phyloP scores from a whole-genome alignment of 371 early-diverging fungal genomes.

The Smittium culicis region DNA sequence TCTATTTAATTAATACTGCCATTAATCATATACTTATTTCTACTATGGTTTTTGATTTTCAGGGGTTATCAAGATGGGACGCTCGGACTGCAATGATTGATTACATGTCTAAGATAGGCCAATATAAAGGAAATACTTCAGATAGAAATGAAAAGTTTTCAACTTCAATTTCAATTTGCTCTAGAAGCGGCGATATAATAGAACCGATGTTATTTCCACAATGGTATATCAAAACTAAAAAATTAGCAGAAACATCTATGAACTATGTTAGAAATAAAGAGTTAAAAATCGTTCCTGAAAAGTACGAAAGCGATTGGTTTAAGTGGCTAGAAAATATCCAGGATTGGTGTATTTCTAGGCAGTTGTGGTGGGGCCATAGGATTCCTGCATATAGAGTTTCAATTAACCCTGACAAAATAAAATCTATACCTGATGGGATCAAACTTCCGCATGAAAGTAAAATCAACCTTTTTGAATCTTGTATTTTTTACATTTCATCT shows the following conservation, averaged over 20 bases:
- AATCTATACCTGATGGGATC: too few species aligned
- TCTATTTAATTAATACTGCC: background rate
- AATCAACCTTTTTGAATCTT: too few species aligned
- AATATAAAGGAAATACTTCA: slow-evolving; percentile 45
- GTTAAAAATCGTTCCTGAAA: slow-evolving; percentile 63
- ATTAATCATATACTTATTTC: background rate
- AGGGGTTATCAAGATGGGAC: slow-evolving; percentile 90
- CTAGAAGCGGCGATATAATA: slow-evolving; percentile 90
- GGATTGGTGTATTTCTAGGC: slow-evolving; percentile 98
- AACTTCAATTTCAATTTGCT: slow-evolving; percentile 74
- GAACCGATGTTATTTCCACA: slow-evolving; percentile 96
- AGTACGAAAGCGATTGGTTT: slow-evolving; percentile 79
- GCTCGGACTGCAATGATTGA: slow-evolving; percentile 75
- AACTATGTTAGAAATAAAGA: slow-evolving; percentile 53
- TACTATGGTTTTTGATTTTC: background rate
- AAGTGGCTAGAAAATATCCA: slow-evolving; percentile 91
- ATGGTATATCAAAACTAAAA: slow-evolving; percentile 88
- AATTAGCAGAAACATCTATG: slow-evolving; percentile 58
- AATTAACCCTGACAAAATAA: too few species aligned
- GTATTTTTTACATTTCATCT: too few species aligned
- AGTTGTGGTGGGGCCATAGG: slow-evolving; percentile 99
- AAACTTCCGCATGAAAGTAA: too few species aligned
- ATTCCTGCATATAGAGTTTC: slow-evolving; percentile 91
- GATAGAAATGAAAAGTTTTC: slow-evolving; percentile 51
- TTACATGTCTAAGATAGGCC: slow-evolving; percentile 61